Conservation (phyloP, 1,284 basidiomycete species). For the Trametes pubescens region DNA sequence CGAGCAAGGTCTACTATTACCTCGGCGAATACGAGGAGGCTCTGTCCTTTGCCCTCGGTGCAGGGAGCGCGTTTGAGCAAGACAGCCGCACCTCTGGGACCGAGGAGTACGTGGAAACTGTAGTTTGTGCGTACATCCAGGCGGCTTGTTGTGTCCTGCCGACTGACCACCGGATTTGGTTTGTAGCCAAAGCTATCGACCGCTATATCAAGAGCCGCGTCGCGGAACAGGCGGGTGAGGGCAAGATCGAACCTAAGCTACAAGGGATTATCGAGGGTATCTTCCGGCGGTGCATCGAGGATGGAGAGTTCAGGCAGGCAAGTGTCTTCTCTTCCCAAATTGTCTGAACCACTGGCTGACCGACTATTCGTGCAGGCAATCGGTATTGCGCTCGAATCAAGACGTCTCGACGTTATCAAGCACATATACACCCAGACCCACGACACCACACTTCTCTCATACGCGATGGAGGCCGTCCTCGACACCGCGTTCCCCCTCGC, state of each 20-base stretch:
- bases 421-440: slow-evolving; percentile 76
- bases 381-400: slow-evolving; percentile 92
- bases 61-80: slow-evolving; percentile 85
- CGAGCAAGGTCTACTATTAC: slow-evolving; percentile 97
- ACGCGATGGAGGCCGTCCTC: slow-evolving; percentile 90
- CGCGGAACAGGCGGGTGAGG: slow-evolving; percentile 54
- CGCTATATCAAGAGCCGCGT: slow-evolving; percentile 77
- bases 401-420: slow-evolving; percentile 85
- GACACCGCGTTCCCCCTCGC: slow-evolving; percentile 84
- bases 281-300: slow-evolving; percentile 82
- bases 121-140: slow-evolving; percentile 75
- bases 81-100: slow-evolving; percentile 69
- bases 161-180: background rate
- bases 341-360: background rate
- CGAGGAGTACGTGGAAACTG: slow-evolving; percentile 92
- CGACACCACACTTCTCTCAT: slow-evolving; percentile 84
- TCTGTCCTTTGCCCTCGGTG: slow-evolving; percentile 90
- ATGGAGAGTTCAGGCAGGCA: slow-evolving; percentile 91
- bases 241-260: slow-evolving; percentile 80
- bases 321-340: slow-evolving; percentile 33
- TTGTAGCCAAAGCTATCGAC: slow-evolving; percentile 91
- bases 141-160: background rate
- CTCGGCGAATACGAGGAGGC: slow-evolving; percentile 94
- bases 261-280: slow-evolving; percentile 89
- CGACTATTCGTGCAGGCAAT: slow-evolving; percentile 68